These are phyloP conservation scores for Chimonanthus praecox DNA, from an alignment of 164 flowering plant genomes.

Conservation along the genomic window DNA sequence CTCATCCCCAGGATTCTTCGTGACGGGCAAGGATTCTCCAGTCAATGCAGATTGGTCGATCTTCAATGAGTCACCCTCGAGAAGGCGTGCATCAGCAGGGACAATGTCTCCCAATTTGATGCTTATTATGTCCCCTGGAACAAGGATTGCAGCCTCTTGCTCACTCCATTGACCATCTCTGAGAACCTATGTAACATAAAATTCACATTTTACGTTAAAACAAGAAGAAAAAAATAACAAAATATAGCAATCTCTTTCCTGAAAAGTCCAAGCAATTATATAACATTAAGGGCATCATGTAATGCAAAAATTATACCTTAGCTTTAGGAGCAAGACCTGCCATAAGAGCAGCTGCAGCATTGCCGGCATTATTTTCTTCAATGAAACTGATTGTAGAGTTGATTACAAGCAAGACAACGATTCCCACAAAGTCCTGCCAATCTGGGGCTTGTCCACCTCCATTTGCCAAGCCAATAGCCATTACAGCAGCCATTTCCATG, in stretches of 20 bases:
- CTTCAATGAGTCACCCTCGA: constrained; percentile 78
- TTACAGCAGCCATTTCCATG: constrained; percentile 72
- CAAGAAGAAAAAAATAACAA: neutral
- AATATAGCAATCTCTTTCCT: neutral
- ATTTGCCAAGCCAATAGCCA: constrained; percentile 75
- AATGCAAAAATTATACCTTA: constrained; percentile 33
- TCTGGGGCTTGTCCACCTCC: constrained; percentile 68
- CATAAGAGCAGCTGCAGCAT: constrained; percentile 82
- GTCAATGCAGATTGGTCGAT: constrained; percentile 79
- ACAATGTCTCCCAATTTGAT: constrained; percentile 70
- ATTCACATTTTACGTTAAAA: too few species aligned
- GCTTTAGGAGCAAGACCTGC: constrained; percentile 81
- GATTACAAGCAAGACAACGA: constrained; percentile 49
- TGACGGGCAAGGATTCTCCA: constrained; percentile 77
- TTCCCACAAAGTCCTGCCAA: constrained; percentile 80
- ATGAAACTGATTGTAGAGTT: constrained; percentile 76
- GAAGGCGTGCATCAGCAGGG: constrained; percentile 85
- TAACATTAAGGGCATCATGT: too few species aligned
- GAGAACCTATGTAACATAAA: constrained; percentile 39
- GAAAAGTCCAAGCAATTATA: neutral
- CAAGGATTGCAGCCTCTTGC: constrained; percentile 68
- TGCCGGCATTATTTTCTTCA: constrained; percentile 80
- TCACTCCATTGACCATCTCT: constrained; percentile 77
- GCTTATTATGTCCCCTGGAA: constrained; percentile 75
- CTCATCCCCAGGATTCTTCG: constrained; percentile 70